These are phyloP conservation scores for Penicillium corylophilum DNA, from an alignment of 2,329 filamentous ascomycete species.

Conservation along the genomic window DNA sequence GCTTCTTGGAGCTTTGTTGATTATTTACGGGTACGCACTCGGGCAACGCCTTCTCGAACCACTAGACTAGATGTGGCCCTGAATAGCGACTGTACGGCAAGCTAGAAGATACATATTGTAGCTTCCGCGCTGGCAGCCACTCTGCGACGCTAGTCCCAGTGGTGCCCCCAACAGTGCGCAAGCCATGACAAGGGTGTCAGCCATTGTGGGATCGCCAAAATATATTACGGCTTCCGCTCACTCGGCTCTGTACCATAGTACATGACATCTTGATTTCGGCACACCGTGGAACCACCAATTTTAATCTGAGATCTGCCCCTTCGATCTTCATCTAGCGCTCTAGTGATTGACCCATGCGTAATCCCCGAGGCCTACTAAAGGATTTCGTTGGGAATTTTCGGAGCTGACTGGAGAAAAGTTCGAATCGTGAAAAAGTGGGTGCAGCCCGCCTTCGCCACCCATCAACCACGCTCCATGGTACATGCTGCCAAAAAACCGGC, in stretches of 20 bases:
- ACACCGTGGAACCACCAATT: neutral
- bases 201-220: neutral
- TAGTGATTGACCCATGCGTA: neutral
- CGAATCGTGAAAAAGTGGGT: neutral
- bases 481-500: constrained; percentile 3
- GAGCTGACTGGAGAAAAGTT: constrained; percentile 4
- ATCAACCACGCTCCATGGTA: constrained; percentile 17
- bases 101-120: neutral
- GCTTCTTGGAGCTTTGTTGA: too few species aligned
- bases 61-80: neutral
- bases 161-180: neutral
- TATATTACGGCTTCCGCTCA: neutral
- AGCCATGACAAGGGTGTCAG: neutral
- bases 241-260: too few species aligned
- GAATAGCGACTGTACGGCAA: neutral
- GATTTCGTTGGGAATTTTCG: neutral
- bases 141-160: neutral
- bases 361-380: neutral
- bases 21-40: too few species aligned
- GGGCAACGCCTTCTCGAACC: neutral
- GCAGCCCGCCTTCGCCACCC: constrained; percentile 12
- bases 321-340: neutral
- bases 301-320: neutral
- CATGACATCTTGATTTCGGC: neutral
- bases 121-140: neutral